Percentiles rank a stretch among this genome's conserved stretches.
Conservation (phyloP, 331 rosid species). For the Acacia concinna region DNA sequence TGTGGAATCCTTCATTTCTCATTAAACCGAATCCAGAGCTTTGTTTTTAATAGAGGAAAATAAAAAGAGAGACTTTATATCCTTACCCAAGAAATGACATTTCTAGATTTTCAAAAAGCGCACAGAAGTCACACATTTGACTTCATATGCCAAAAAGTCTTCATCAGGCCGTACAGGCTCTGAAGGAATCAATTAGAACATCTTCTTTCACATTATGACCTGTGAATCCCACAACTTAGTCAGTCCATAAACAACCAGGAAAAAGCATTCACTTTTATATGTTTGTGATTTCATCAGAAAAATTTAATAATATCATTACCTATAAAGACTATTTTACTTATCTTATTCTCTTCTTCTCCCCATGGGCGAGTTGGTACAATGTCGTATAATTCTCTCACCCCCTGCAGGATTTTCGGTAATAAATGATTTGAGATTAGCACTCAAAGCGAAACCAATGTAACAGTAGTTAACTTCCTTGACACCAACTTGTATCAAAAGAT, state of each 20-base stretch:
- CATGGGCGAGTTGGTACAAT: constrained; percentile 86
- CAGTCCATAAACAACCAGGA: constrained; percentile 16
- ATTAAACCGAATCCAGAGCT: not conserved
- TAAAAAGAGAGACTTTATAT: not conserved
- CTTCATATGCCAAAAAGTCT: not conserved
- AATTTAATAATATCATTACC: constrained; percentile 42
- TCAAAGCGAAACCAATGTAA: not conserved
- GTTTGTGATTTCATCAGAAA: constrained; percentile 14
- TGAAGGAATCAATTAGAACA: constrained; percentile 60
- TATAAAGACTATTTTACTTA: constrained; percentile 82
- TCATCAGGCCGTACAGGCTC: constrained; percentile 38
- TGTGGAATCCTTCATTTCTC: not conserved
- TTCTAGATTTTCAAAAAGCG: not conserved
- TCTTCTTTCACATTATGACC: constrained; percentile 80
- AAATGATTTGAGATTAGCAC: not conserved
- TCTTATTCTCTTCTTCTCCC: constrained; percentile 61
- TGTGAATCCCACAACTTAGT: constrained; percentile 35
- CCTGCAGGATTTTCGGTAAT: constrained; percentile 49
- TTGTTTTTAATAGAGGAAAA: not conserved
- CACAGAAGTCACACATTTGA: not conserved
- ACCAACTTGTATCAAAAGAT: not conserved
- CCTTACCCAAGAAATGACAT: not conserved
- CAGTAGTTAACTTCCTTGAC: not conserved
- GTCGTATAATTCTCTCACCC: constrained; percentile 89
- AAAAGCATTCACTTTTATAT: not conserved